phyloP scores from a whole-genome alignment of 2,329 filamentous ascomycete species.

The Coniochaeta sp. region DNA sequence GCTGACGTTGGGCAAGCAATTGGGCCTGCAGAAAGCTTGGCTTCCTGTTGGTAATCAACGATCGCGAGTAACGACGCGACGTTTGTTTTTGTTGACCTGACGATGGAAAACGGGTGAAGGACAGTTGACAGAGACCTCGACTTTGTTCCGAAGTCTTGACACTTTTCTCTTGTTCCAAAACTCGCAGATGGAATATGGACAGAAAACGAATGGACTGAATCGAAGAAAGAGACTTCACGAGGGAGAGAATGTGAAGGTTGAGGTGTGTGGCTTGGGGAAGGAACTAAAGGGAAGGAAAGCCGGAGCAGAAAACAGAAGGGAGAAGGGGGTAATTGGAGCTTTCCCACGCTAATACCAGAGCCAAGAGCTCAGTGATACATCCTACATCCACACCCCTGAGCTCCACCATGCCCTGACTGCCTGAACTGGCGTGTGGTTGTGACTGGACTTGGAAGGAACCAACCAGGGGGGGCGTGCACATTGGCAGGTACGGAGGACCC shows the following conservation, averaged over 20 bases:
- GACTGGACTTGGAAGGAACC: not conserved
- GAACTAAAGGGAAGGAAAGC: conserved; percentile 12
- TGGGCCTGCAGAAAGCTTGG: not conserved
- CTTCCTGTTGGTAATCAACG: not conserved
- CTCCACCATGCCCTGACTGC: not conserved
- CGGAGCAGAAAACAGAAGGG: conserved; percentile 8
- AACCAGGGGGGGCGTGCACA: not conserved
- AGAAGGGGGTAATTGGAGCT: conserved; percentile 16
- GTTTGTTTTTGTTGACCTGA: not conserved
- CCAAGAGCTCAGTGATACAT: conserved; percentile 1
- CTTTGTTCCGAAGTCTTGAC: not conserved
- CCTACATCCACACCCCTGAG: not conserved
- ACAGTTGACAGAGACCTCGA: not conserved
- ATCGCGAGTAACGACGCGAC: not conserved
- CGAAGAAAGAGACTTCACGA: conserved; percentile 7
- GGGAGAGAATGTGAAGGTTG: conserved; percentile 13
- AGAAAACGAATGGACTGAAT: conserved; percentile 17
- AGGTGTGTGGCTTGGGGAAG: conserved; percentile 15
- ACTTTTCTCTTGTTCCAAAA: conserved; percentile 6
- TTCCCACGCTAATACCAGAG: not conserved
- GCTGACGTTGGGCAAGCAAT: not conserved
- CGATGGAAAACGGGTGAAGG: not conserved
- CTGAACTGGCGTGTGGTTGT: not conserved
- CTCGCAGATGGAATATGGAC: conserved; percentile 10
- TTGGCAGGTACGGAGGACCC: conserved; percentile 1